Evolutionary conservation across 495 filamentous ascomycete genomes (phyloP).

Genomic region (Friedmanniomyces endolithicus): DNA sequence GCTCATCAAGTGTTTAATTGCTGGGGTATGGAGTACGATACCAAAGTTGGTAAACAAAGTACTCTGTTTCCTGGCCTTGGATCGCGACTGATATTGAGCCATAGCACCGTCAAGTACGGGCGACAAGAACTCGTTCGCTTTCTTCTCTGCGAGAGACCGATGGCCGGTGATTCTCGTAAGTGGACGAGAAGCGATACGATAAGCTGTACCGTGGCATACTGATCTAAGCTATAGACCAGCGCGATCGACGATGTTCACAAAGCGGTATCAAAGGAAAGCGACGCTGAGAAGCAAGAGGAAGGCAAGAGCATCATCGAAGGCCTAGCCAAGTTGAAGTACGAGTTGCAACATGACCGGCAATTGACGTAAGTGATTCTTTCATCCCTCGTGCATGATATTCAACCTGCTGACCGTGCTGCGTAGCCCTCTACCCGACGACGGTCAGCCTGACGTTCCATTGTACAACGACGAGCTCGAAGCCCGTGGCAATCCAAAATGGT

Average conservation of each 20-base stretch:
- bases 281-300: constrained; percentile 55
- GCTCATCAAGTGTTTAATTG: neutral
- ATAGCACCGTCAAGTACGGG: constrained; percentile 65
- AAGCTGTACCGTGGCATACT: constrained; percentile 5
- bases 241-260: constrained; percentile 90
- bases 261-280: constrained; percentile 47
- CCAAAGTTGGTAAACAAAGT: neutral
- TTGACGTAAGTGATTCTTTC: constrained; percentile 49
- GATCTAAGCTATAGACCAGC: constrained; percentile 52
- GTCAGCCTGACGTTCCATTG: constrained; percentile 55
- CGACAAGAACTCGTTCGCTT: constrained; percentile 79
- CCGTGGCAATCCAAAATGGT: constrained; percentile 67
- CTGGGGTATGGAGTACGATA: constrained; percentile 10
- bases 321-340: constrained; percentile 80
- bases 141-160: constrained; percentile 63
- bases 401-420: neutral
- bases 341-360: constrained; percentile 78
- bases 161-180: constrained; percentile 89
- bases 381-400: neutral
- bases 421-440: constrained; percentile 78
- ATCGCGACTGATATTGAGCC: no score
- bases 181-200: neutral
- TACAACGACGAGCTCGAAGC: constrained; percentile 80
- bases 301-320: constrained; percentile 76
- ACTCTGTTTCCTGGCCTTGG: neutral